Evolutionary conservation across 176 grass and related monocot genomes (phyloP), one percentile per base, ranked within the genome.

Genomic region (Carex parvula): DNA sequence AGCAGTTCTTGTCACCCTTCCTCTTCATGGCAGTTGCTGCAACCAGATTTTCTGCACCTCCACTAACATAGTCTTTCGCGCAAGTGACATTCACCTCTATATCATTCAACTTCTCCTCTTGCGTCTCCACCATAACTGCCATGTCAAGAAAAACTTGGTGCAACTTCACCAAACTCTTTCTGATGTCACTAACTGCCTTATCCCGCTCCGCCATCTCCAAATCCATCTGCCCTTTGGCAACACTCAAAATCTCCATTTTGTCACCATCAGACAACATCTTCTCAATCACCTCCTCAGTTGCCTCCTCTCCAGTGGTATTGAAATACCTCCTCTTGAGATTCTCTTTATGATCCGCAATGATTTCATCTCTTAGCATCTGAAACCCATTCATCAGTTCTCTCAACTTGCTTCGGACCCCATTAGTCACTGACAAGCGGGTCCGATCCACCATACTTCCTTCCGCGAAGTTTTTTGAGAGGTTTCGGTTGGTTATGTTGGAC

Each of bases 141-240:
- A 90, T 90, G 73, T 90, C 88, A 9, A 87, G 80, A 73, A 90
- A 90, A 11, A 90, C 61, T 76, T 87, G 88, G 81, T 90, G 88
- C 72, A 90, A 73, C 81, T 87, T 84, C 81, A 59, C 86, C 88
- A 90, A 81, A 56, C 88, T 90, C 71, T 72, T 80, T 83, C 72
- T 81, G 9, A 90, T 90, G 26, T 90, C 88, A 57, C 53, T 84
- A 21, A 90, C 88, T 1, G 53, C 85, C 88, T 87, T 86, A 10
- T 90, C 74, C 84, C 81, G 66, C 84, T 90, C 88, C 42, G 59
- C 46, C 21, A 87, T 64, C 80, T 90, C 88, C 63, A 87, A 33
- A 63, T 87, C 71, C 70, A 87, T 26, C 52, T 83, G 33, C 16
- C 80, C 80, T 64, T 73, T 84, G 41, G 59, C 41, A 65, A 79